A percentile compares a stretch with the other conserved stretches of the same genome.
Conservation (phyloP, 1,284 basidiomycete genomes). For the Moesziomyces sp. region DNA sequence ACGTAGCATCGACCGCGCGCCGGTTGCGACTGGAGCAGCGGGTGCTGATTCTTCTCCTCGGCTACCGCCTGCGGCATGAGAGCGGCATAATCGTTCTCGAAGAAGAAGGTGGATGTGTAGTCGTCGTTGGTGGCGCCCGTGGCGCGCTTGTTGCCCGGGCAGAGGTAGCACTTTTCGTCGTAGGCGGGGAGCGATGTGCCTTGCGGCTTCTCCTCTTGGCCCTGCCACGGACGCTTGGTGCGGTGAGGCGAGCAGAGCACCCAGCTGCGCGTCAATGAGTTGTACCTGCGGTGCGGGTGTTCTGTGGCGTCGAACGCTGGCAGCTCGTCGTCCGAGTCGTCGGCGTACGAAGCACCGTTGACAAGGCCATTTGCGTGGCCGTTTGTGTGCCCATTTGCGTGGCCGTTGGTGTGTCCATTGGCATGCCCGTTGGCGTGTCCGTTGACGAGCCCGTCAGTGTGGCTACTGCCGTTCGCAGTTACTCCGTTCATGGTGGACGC, state of each 20-base stretch:
- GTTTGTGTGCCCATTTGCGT: conserved; percentile 9
- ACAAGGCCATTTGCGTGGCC: conserved; percentile 9
- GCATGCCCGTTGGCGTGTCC: conserved; percentile 9
- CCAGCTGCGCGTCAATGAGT: conserved; percentile 58
- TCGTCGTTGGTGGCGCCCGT: conserved; percentile 78
- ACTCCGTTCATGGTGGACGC: conserved; percentile 11
- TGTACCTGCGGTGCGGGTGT: conserved; percentile 65
- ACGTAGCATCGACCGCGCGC: conserved; percentile 89
- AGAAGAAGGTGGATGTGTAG: conserved; percentile 78
- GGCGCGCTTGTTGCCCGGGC: conserved; percentile 85
- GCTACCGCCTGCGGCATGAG: conserved; percentile 73
- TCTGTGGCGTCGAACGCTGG: conserved; percentile 55
- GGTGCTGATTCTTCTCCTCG: conserved; percentile 38
- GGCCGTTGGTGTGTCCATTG: conserved; percentile 9
- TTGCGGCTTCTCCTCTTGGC: conserved; percentile 58
- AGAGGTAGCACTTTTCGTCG: conserved; percentile 87
- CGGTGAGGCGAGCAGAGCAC: conserved; percentile 67
- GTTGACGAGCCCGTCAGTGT: conserved; percentile 9
- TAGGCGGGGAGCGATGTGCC: conserved; percentile 72
- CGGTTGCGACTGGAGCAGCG: conserved; percentile 77
- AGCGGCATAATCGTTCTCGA: conserved; percentile 89
- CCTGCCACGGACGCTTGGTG: conserved; percentile 67
- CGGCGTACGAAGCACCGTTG: conserved; percentile 5
- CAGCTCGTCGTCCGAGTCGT: conserved; percentile 14
- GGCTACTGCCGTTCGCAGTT: conserved; percentile 5